Percentiles rank a stretch among this genome's conserved stretches.
phyloP scores from a whole-genome alignment of 2,329 filamentous ascomycete species.

The Cytospora mali region DNA sequence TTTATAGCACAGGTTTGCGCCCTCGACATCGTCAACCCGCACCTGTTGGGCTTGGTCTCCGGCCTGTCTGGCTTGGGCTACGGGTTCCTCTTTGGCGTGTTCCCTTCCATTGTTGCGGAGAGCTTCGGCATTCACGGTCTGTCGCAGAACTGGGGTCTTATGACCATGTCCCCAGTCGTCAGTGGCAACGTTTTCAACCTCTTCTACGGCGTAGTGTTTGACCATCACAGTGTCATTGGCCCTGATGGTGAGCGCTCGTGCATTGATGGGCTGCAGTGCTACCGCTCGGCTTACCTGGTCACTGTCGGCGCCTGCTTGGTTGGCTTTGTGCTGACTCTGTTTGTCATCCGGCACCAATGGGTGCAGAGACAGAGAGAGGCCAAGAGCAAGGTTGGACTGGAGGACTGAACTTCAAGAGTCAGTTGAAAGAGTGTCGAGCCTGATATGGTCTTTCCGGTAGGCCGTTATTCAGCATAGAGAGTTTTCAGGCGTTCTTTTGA shows the following conservation, averaged over 20 bases:
- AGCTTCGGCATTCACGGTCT: constrained; percentile 88
- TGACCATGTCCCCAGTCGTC: constrained; percentile 86
- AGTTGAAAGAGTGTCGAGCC: not conserved
- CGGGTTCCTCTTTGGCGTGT: constrained; percentile 92
- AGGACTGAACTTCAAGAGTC: constrained; percentile 36
- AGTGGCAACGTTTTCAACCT: constrained; percentile 92
- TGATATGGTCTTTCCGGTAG: not conserved
- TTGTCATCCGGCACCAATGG: constrained; percentile 66
- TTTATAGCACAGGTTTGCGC: constrained; percentile 77
- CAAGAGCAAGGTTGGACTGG: constrained; percentile 39
- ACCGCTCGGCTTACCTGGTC: constrained; percentile 76
- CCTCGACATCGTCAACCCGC: constrained; percentile 74
- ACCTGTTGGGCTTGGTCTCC: constrained; percentile 76
- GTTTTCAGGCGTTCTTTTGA: constrained; percentile 11
- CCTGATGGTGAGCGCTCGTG: constrained; percentile 74
- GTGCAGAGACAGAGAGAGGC: constrained; percentile 42
- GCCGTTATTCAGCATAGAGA: constrained; percentile 7
- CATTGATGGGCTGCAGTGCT: constrained; percentile 77
- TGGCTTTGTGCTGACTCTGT: constrained; percentile 71
- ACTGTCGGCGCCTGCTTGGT: constrained; percentile 73
- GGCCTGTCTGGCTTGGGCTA: constrained; percentile 86
- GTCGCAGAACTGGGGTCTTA: constrained; percentile 94
- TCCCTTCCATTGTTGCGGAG: constrained; percentile 85
- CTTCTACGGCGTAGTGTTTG: constrained; percentile 83
- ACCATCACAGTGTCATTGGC: constrained; percentile 72